These are phyloP conservation scores for Phaseolus coccineus DNA, from an alignment of 331 rosid genomes.

Conservation along the genomic window DNA sequence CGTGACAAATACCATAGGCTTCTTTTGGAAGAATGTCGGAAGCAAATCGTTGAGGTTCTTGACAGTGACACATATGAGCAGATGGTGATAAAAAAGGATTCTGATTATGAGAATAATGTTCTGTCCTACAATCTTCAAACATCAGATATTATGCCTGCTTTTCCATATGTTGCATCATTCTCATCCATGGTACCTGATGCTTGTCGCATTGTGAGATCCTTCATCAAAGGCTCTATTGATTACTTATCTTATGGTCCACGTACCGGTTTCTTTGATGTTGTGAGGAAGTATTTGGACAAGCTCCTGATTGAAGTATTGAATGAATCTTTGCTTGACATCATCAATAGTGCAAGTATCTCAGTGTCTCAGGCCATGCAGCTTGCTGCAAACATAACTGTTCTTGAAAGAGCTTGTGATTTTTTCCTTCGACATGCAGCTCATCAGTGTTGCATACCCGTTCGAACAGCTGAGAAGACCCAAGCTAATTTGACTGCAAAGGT, in stretches of 20 bases:
- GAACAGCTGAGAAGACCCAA: conserved; percentile 71
- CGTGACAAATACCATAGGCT: conserved; percentile 76
- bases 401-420: conserved; percentile 92
- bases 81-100: conserved; percentile 82
- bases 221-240: conserved; percentile 88
- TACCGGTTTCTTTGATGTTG: conserved; percentile 60
- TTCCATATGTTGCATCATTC: conserved; percentile 86
- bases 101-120: conserved; percentile 77
- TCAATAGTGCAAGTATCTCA: conserved; percentile 61
- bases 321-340: conserved; percentile 65
- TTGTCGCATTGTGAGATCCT: conserved; percentile 80
- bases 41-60: conserved; percentile 60
- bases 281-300: conserved; percentile 75
- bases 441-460: conserved; percentile 59
- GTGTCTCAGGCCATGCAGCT: conserved; percentile 94
- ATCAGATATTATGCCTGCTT: conserved; percentile 86
- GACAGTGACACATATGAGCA: conserved; percentile 77
- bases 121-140: conserved; percentile 75
- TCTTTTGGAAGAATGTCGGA: conserved; percentile 73
- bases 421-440: conserved; percentile 79
- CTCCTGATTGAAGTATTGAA: conserved; percentile 75
- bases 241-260: conserved; percentile 72
- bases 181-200: conserved; percentile 87
- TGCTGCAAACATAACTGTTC: conserved; percentile 83
- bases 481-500: conserved; percentile 76